A percentile compares a stretch with the other conserved stretches of the same genome.
phyloP scores from a whole-genome alignment of 352 stramenopile genomes.

The Plasmopara halstedii region DNA sequence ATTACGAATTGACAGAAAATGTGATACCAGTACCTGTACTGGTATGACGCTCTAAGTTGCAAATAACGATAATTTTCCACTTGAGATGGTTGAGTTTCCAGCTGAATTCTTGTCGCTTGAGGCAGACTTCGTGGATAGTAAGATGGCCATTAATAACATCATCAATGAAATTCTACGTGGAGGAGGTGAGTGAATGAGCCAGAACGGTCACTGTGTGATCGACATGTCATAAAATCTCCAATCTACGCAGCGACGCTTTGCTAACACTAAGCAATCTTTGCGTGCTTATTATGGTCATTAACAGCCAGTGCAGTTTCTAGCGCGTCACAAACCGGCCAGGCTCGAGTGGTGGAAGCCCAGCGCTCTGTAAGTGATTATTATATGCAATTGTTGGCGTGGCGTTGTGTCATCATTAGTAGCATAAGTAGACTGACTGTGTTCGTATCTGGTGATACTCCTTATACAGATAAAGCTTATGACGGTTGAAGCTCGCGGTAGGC shows the following conservation, averaged over 20 bases:
- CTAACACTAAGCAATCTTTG: conserved; percentile 3
- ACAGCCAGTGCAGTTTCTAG: conserved; percentile 25
- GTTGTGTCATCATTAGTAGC: too few species aligned
- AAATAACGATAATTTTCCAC: too few species aligned
- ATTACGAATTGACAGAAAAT: too few species aligned
- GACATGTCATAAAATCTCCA: not conserved
- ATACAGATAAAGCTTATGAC: conserved; percentile 75
- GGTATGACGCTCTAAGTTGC: too few species aligned
- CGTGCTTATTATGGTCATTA: not conserved
- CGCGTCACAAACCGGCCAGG: conserved; percentile 48
- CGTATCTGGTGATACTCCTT: not conserved
- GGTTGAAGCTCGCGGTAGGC: conserved; percentile 58
- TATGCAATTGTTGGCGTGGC: not conserved
- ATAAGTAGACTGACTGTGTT: not conserved
- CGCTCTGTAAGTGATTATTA: conserved; percentile 37
- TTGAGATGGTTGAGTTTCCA: conserved; percentile 32
- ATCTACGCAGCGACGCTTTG: conserved; percentile 7
- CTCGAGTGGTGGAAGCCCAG: conserved; percentile 60
- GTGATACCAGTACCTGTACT: too few species aligned
- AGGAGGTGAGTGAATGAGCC: conserved; percentile 20
- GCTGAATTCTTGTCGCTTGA: conserved; percentile 59
- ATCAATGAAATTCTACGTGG: conserved; percentile 56
- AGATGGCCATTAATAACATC: conserved; percentile 76
- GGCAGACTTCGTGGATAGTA: conserved; percentile 76
- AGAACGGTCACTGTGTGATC: not conserved